Conservation (phyloP, 2,329 filamentous ascomycete species). For the Sclerotinia borealis region DNA sequence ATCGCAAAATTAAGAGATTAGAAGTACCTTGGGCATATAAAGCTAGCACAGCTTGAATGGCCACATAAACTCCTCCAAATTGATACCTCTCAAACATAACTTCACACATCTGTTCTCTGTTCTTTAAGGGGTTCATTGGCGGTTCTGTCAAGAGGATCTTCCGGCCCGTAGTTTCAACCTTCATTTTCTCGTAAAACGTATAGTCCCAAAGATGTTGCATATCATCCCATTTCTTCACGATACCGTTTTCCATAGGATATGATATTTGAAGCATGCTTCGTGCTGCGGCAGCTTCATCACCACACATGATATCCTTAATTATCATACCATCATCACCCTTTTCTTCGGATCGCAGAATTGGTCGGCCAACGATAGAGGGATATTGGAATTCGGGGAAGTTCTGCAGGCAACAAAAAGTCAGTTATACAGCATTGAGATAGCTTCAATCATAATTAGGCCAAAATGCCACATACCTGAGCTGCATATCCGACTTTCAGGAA, state of each 20-base stretch:
- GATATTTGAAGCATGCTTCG: slow-evolving; percentile 97
- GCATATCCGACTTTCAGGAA: slow-evolving; percentile 99
- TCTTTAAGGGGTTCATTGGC: slow-evolving; percentile 95
- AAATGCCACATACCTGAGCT: slow-evolving; percentile 56
- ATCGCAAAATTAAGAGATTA: background rate
- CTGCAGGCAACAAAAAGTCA: slow-evolving; percentile 37
- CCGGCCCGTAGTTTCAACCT: slow-evolving; percentile 80
- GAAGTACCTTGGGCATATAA: slow-evolving; percentile 85
- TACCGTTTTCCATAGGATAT: slow-evolving; percentile 99
- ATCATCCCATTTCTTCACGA: slow-evolving; percentile 99
- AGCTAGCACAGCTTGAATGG: slow-evolving; percentile 93
- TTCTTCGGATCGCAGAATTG: slow-evolving; percentile 95
- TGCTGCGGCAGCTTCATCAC: slow-evolving; percentile 92
- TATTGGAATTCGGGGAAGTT: slow-evolving; percentile 99
- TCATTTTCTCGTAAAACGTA: slow-evolving; percentile 96
- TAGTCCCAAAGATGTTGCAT: slow-evolving; percentile 99
- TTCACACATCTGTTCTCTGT: slow-evolving; percentile 96
- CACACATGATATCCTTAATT: slow-evolving; percentile 99
- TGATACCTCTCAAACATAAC: slow-evolving; percentile 98
- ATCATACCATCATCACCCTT: slow-evolving; percentile 58
- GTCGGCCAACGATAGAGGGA: slow-evolving; percentile 94
- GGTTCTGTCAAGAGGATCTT: slow-evolving; percentile 98
- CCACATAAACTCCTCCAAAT: slow-evolving; percentile 95
- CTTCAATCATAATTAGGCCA: background rate
- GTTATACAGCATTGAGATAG: background rate